Conservation (phyloP, 441 rosid species). For the Daphne laureola region DNA sequence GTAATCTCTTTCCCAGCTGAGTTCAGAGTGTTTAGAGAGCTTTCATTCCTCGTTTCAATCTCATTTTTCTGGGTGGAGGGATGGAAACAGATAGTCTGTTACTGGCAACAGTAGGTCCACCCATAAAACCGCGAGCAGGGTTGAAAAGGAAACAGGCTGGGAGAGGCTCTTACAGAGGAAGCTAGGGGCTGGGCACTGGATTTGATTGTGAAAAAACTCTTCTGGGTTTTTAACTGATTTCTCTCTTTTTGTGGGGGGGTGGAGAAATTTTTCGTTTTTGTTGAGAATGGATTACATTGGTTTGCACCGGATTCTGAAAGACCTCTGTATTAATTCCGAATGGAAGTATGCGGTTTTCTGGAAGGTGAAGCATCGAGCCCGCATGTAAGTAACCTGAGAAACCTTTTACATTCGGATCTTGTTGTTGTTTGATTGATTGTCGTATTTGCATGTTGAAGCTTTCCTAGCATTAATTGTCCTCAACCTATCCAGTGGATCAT, state of each 20-base stretch:
- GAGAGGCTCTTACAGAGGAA: constrained; percentile 94
- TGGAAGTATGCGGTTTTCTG: constrained; percentile 92
- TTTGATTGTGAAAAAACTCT: neutral
- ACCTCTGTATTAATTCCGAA: constrained; percentile 65
- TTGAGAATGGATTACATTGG: constrained; percentile 36
- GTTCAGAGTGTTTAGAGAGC: constrained; percentile 15
- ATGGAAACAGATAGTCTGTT: constrained; percentile 77
- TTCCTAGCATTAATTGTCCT: too few relatives aligned
- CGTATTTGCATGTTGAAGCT: neutral
- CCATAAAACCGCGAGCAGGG: constrained; percentile 80
- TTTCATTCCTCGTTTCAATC: neutral
- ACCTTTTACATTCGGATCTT: constrained; percentile 6
- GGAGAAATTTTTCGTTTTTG: constrained; percentile 10
- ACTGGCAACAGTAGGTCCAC: constrained; percentile 75
- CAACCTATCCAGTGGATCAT: too few relatives aligned
- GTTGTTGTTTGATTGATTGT: constrained; percentile 12
- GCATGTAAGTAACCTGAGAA: constrained; percentile 38
- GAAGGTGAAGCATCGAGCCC: constrained; percentile 72
- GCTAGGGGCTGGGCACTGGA: constrained; percentile 39
- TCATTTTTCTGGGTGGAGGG: constrained; percentile 27
- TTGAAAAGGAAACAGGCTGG: constrained; percentile 96
- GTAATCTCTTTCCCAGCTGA: constrained; percentile 6
- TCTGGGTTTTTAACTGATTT: constrained; percentile 9
- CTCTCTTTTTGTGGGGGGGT: constrained; percentile 15
- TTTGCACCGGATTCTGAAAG: constrained; percentile 51